A percentile compares a stretch with the other conserved stretches of the same genome.
phyloP scores from a whole-genome alignment of 2,329 filamentous ascomycete species.

The Ascochyta pisi region DNA sequence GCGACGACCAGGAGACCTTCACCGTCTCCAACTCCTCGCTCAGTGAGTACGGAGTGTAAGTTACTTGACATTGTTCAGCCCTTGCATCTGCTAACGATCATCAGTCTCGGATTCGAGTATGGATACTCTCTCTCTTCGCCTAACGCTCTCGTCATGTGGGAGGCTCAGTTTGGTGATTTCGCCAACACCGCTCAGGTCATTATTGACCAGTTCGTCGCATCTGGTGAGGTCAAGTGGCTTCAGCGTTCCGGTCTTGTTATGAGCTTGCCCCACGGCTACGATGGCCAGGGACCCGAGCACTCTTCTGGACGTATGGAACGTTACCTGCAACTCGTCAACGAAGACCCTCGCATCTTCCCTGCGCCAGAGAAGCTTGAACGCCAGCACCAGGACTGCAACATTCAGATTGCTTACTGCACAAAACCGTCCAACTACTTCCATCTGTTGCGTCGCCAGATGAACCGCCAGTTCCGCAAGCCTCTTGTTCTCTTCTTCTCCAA shows the following conservation, averaged over 20 bases:
- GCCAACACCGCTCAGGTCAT: conserved; percentile 99
- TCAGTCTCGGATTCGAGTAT: conserved; percentile 92
- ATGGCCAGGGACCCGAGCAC: conserved; percentile 97
- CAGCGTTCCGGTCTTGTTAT: conserved; percentile 96
- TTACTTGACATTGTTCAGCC: conserved; percentile 16
- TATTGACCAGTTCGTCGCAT: conserved; percentile 98
- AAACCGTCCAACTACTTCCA: conserved; percentile 96
- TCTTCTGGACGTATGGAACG: conserved; percentile 97
- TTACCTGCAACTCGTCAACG: conserved; percentile 96
- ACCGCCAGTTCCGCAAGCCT: conserved; percentile 98
- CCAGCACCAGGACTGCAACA: conserved; percentile 99
- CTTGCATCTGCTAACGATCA: conserved; percentile 30
- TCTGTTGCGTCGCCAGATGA: conserved; percentile 94
- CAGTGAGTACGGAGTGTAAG: conserved; percentile 71
- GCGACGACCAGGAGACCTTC: conserved; percentile 91
- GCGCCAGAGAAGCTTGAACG: conserved; percentile 86
- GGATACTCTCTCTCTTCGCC: conserved; percentile 97
- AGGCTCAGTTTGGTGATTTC: conserved; percentile 99
- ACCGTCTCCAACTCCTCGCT: conserved; percentile 96
- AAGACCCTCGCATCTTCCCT: conserved; percentile 94
- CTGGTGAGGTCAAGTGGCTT: conserved; percentile 98
- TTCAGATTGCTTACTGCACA: conserved; percentile 99
- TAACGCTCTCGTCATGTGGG: conserved; percentile 98
- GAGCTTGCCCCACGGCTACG: conserved; percentile 96
- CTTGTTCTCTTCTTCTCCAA: conserved; percentile 99